Evolutionary conservation across 805 yeast genomes (phyloP), one percentile per base, ranked within the genome.

Genomic region (Debaryomyces castellii): DNA sequence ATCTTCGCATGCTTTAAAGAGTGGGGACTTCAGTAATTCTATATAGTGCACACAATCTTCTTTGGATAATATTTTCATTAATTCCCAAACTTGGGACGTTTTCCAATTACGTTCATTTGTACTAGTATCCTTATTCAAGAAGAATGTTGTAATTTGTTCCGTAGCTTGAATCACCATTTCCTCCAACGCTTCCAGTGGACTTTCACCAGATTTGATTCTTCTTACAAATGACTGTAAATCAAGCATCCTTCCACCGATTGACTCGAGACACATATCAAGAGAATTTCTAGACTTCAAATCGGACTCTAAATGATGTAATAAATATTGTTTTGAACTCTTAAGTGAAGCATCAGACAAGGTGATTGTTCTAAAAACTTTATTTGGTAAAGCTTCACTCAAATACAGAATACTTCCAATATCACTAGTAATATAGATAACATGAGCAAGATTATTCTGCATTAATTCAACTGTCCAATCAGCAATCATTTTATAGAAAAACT

Each of bases 211-310:
- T 55, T 83, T 83, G 14, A 94, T 79, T 42, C 98, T 85, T 60
- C 98, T 79, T 1, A 86, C 86, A 66, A 89, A 90, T 23, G 92
- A 85, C 64, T 94, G 97, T 42, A 94, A 73, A 63, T 94, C 99
- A 38, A 90, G 74, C 91, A 92, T 87, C 51, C 99, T 81, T 34
- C 99, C 99, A 17, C 99, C 99, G 22, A 94, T 67, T 10, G 96
- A 95, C 22, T 71, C 80, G 27, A 91, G 67, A 25, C 83, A 77
- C 4, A 68, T 64, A 20, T 80, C 83, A 20, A 90, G 71, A n/a
- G 61, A 55, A 22, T 60, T 66, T 24, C 63, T 60, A 5, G 59
- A 63, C 4, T 54, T 58, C 17, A 50, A 46, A 14, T 50, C 51
- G 16, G 57, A 57, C n/a, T 48, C 57, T 39, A 85, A 63, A 50